Evolutionary conservation across 2,329 filamentous ascomycete genomes (phyloP), one percentile per base, ranked within the genome.

Genomic region (Exophiala alcalophila): DNA sequence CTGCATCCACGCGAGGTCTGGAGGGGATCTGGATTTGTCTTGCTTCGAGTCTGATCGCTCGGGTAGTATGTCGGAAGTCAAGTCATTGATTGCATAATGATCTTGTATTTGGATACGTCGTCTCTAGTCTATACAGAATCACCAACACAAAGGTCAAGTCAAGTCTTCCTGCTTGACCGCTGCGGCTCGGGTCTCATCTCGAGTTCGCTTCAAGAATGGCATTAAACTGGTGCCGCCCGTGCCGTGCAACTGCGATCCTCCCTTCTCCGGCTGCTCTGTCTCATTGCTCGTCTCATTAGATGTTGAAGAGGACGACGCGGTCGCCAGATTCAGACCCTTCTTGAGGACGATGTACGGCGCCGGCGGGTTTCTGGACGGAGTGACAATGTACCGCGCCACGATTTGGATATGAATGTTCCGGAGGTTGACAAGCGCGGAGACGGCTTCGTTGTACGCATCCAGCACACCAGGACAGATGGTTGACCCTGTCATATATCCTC

Each of bases 191-290:
- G 73, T 76, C 47, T 73, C 69, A 49, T 77, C 71, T 41, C 74
- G 62, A 4, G 72, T 73, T 34, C 71, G 66, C 47, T 71, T 71
- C 43, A 77, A 52, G 47, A 77, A 77, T 0, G 73, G 71, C 40
- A 77, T 73, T 46, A 77, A 54, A 44, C 65, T 69, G 1, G 73
- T 76, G 0, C 72, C 73, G n/a, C 72, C 73, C 1, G 72, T 76
- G 0, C 73, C 73, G 31, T 65, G 61, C 27, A 75, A 68, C 65
- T 31, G 62, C 57, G 8, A 59, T 53, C 14, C 52, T 49, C 16
- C 15, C 4, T 14, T 12, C 70, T 19, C 28, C 19, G 9, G 37
- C 9, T 4, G 8, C 8, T 34, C 18, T 12, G 2, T 32, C 5
- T 63, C 53, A 26, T 64, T 62, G n/a, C n/a, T n/a, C n/a, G n/a